Evolutionary conservation across 208 protist species (phyloP).

Genomic region (Leishmania tarentolae): DNA sequence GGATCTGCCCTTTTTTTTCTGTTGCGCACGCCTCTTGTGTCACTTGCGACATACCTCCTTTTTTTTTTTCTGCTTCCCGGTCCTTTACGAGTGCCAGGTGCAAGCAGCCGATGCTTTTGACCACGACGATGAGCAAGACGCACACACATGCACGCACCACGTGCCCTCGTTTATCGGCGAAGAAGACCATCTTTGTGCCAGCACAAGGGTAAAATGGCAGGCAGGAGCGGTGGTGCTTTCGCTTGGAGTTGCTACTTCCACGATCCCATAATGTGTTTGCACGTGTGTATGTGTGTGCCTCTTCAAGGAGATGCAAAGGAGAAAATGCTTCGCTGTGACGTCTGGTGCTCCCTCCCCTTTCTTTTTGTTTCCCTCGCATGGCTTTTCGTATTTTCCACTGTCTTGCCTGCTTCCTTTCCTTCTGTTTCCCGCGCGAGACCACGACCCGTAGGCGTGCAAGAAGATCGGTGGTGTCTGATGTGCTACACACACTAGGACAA

Average conservation of each 20-base stretch:
- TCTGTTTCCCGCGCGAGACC: not conserved
- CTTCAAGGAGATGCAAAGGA: not conserved
- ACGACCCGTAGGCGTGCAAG: not conserved
- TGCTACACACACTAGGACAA: not conserved
- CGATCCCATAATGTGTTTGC: no score
- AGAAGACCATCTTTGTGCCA: no score
- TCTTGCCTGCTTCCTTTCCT: not conserved
- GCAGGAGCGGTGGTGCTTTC: no score
- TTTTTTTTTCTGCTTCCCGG: not conserved
- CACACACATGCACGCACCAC: not conserved
- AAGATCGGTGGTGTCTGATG: not conserved
- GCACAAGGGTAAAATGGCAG: no score
- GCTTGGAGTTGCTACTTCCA: no score
- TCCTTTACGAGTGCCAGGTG: not conserved
- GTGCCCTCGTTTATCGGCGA: no score
- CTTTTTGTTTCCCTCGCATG: not conserved
- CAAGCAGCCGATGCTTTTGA: not conserved
- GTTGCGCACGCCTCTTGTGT: not conserved
- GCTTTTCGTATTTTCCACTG: not conserved
- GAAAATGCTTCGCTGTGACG: not conserved
- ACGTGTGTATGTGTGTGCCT: not conserved
- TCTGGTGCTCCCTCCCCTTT: not conserved
- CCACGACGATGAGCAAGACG: not conserved
- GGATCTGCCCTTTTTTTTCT: not conserved
- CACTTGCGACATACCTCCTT: not conserved